Evolutionary conservation across 371 early-diverging fungal genomes (phyloP).

Genomic region (Catenaria anguillulae): DNA sequence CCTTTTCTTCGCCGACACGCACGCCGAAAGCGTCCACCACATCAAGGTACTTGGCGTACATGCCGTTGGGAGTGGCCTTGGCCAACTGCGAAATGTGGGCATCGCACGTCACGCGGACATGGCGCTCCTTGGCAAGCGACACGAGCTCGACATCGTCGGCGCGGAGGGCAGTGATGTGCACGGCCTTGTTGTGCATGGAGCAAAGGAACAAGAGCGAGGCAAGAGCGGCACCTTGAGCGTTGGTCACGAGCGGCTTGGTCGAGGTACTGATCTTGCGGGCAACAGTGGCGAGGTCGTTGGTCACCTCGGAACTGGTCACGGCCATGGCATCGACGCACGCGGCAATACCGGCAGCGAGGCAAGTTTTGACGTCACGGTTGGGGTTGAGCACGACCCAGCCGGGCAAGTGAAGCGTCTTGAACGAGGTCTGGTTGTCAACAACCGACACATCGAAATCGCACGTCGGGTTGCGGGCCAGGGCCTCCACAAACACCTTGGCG

Average conservation of each 20-base stretch:
- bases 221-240: conserved; percentile 71
- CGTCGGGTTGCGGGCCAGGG: conserved; percentile 49
- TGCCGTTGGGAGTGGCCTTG: neutral
- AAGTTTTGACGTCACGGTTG: neutral
- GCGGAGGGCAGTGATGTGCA: conserved; percentile 76
- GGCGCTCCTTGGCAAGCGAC: conserved; percentile 68
- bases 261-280: conserved; percentile 57
- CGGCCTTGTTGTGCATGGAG: conserved; percentile 54
- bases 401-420: conserved; percentile 63
- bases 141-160: conserved; percentile 62
- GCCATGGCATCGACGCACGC: neutral
- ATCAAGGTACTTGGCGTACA: conserved; percentile 53
- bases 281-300: conserved; percentile 35
- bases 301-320: conserved; percentile 16
- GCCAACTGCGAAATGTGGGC: conserved; percentile 24
- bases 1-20: neutral
- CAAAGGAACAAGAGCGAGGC: conserved; percentile 74
- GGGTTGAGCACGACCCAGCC: conserved; percentile 43
- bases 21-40: conserved; percentile 9
- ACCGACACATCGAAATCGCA: conserved; percentile 53
- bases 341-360: neutral
- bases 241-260: conserved; percentile 53
- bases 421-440: conserved; percentile 77
- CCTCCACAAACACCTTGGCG: conserved; percentile 91
- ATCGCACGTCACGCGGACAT: conserved; percentile 84